Conservation (phyloP, 1,284 basidiomycete genomes). For the Coniferiporia weirii region DNA sequence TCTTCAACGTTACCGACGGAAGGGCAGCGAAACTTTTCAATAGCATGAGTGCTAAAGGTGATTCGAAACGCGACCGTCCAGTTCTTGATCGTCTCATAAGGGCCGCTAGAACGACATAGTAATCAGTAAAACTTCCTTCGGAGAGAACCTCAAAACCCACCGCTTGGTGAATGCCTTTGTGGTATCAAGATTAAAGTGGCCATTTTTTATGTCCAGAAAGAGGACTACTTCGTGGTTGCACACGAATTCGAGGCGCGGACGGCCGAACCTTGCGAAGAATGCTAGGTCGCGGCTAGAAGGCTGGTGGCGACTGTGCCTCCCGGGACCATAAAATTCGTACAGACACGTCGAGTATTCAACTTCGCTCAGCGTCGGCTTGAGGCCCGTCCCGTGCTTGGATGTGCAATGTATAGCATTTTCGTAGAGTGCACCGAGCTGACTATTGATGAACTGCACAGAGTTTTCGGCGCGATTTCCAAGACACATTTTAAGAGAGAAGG, state of each 20-base stretch:
- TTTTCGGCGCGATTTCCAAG: slow-evolving; percentile 18
- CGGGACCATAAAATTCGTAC: slow-evolving; percentile 17
- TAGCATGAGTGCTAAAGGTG: slow-evolving; percentile 13
- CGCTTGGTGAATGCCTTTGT: slow-evolving; percentile 7
- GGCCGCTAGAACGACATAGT: neutral
- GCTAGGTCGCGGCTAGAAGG: slow-evolving; percentile 9
- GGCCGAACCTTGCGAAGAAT: slow-evolving; percentile 18
- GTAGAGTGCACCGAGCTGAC: slow-evolving; percentile 18
- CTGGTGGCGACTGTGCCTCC: slow-evolving; percentile 12
- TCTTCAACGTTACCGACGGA: slow-evolving; percentile 10
- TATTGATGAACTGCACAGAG: slow-evolving; percentile 19
- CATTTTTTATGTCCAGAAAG: slow-evolving; percentile 18
- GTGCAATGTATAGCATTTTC: slow-evolving; percentile 18
- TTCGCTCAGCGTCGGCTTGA: slow-evolving; percentile 10
- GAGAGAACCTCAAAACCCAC: neutral
- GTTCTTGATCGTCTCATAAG: slow-evolving; percentile 1
- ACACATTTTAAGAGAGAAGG: slow-evolving; percentile 5
- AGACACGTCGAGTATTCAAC: slow-evolving; percentile 17
- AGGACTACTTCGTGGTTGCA: slow-evolving; percentile 21
- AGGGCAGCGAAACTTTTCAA: slow-evolving; percentile 11
- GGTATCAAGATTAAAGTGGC: slow-evolving; percentile 19
- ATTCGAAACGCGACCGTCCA: slow-evolving; percentile 19
- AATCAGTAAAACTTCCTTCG: neutral
- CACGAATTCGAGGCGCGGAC: slow-evolving; percentile 18
- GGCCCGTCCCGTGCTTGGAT: slow-evolving; percentile 8